phyloP scores from a whole-genome alignment of 2,329 filamentous ascomycete species.

The Ascochyta rabiei region DNA sequence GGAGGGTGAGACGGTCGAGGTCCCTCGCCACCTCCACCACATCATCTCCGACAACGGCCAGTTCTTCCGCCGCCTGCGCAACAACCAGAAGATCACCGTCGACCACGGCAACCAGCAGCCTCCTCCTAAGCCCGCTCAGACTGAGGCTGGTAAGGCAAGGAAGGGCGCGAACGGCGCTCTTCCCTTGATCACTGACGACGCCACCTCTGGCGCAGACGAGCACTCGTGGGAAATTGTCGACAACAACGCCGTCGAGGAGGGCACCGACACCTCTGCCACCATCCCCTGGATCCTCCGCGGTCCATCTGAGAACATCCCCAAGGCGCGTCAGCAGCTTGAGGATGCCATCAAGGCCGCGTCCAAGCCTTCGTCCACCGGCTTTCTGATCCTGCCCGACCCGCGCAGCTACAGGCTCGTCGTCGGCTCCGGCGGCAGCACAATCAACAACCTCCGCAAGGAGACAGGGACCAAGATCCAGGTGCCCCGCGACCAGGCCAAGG shows the following conservation, averaged over 20 bases:
- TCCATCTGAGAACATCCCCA: constrained; percentile 75
- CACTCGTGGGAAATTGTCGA: constrained; percentile 87
- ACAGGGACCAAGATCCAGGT: constrained; percentile 95
- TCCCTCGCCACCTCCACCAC: constrained; percentile 85
- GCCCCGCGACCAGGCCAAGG: constrained; percentile 74
- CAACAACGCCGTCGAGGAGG: constrained; percentile 60
- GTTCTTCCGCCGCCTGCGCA: constrained; percentile 89
- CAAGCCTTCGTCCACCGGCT: constrained; percentile 76
- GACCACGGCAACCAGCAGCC: constrained; percentile 84
- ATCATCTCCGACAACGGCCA: constrained; percentile 84
- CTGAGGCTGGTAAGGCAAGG: constrained; percentile 52
- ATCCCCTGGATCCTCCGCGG: constrained; percentile 92
- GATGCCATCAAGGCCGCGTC: constrained; percentile 74
- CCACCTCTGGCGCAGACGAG: constrained; percentile 60
- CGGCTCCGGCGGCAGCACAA: constrained; percentile 84
- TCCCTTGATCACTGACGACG: constrained; percentile 91
- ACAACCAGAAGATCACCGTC: constrained; percentile 85
- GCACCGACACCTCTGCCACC: constrained; percentile 57
- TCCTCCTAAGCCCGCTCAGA: constrained; percentile 70
- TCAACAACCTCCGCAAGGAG: constrained; percentile 90
- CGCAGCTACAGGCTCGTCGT: constrained; percentile 87
- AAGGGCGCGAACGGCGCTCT: constrained; percentile 67
- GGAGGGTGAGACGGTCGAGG: constrained; percentile 83
- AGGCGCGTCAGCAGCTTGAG: constrained; percentile 77
- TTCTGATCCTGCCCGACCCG: constrained; percentile 87